These are phyloP conservation scores for Protomyces inouyei DNA, from an alignment of 1,139 yeast genomes.

Conservation along the genomic window DNA sequence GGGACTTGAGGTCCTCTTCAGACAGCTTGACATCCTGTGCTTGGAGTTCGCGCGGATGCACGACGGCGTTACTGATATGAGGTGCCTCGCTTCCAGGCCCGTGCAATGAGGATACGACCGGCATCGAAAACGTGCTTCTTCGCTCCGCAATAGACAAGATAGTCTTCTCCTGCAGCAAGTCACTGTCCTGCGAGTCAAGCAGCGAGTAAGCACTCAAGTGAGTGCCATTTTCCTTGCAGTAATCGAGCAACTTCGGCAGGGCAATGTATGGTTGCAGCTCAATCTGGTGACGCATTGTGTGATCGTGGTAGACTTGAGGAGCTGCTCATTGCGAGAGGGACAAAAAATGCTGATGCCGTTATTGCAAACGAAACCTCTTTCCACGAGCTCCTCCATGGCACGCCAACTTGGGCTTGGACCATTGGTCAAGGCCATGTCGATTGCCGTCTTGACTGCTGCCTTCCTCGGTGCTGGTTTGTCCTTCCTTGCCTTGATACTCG, in stretches of 20 bases:
- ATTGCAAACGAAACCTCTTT: slow-evolving; percentile 47
- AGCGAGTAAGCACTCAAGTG: slow-evolving; percentile 33
- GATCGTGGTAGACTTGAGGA: slow-evolving; percentile 60
- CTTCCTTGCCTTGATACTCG: slow-evolving; percentile 8
- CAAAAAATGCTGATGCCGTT: slow-evolving; percentile 82
- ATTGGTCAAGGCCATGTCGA: slow-evolving; percentile 11
- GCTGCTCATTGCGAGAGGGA: slow-evolving; percentile 68
- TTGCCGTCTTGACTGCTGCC: slow-evolving; percentile 9
- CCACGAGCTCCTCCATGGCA: slow-evolving; percentile 65
- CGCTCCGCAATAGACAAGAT: slow-evolving; percentile 51
- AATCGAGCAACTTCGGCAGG: slow-evolving; percentile 30
- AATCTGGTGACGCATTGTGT: slow-evolving; percentile 75
- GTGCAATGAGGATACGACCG: slow-evolving; percentile 66
- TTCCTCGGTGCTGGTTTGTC: slow-evolving; percentile 5
- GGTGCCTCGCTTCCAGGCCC: slow-evolving; percentile 63
- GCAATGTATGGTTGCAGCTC: slow-evolving; percentile 47
- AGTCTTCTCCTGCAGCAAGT: slow-evolving; percentile 46
- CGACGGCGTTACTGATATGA: slow-evolving; percentile 49
- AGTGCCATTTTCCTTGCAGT: slow-evolving; percentile 26
- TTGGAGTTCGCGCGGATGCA: slow-evolving; percentile 40
- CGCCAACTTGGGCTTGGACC: slow-evolving; percentile 48
- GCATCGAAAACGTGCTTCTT: slow-evolving; percentile 47
- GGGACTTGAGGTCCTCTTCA: slow-evolving; percentile 48
- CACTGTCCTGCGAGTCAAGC: slow-evolving; percentile 20
- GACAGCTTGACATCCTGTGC: slow-evolving; percentile 47